phyloP scores from a whole-genome alignment of 2,329 filamentous ascomycete genomes.

The Fusarium austroafricanum region DNA sequence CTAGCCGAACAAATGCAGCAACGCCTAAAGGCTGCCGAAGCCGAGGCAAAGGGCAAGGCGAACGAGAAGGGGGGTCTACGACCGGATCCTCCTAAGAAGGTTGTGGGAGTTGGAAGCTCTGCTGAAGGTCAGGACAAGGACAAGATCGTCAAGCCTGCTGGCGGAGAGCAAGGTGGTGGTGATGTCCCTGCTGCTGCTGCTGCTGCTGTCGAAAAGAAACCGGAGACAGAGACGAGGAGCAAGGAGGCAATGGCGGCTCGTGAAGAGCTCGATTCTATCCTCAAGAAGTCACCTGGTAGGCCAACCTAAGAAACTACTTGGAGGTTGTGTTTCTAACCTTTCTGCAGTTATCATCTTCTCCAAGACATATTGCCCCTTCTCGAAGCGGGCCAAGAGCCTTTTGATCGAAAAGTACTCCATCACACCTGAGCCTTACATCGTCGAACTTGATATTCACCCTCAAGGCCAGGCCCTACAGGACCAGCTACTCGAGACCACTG shows the following conservation, averaged over 20 bases:
- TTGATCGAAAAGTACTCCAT: slow-evolving; percentile 88
- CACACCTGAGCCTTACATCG: slow-evolving; percentile 82
- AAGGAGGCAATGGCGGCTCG: slow-evolving; percentile 74
- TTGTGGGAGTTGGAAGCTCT: slow-evolving; percentile 70
- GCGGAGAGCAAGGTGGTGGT: slow-evolving; percentile 26
- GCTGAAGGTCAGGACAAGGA: slow-evolving; percentile 60
- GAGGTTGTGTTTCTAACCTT: slow-evolving; percentile 16
- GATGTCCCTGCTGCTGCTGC: slow-evolving; percentile 5
- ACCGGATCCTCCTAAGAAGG: slow-evolving; percentile 67
- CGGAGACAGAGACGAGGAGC: slow-evolving; percentile 66
- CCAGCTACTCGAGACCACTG: slow-evolving; percentile 77
- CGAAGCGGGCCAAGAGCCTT: slow-evolving; percentile 84
- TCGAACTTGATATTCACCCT: slow-evolving; percentile 88
- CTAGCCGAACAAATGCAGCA: slow-evolving; percentile 65
- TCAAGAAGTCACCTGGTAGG: slow-evolving; percentile 87
- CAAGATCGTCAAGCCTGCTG: slow-evolving; percentile 55
- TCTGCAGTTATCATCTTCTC: slow-evolving; percentile 90
- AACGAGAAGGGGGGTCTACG: slow-evolving; percentile 73
- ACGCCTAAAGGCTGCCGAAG: slow-evolving; percentile 75
- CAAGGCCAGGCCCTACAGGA: slow-evolving; percentile 80
- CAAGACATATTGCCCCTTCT: slow-evolving; percentile 91
- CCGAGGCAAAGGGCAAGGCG: slow-evolving; percentile 74
- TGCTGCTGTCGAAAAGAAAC: slow-evolving; percentile 43
- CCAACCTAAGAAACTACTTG: slow-evolving; percentile 19
- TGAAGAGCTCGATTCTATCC: slow-evolving; percentile 77